These are phyloP conservation scores for Coniochaeta hoffmannii DNA, from an alignment of 2,329 filamentous ascomycete genomes.

Conservation along the genomic window DNA sequence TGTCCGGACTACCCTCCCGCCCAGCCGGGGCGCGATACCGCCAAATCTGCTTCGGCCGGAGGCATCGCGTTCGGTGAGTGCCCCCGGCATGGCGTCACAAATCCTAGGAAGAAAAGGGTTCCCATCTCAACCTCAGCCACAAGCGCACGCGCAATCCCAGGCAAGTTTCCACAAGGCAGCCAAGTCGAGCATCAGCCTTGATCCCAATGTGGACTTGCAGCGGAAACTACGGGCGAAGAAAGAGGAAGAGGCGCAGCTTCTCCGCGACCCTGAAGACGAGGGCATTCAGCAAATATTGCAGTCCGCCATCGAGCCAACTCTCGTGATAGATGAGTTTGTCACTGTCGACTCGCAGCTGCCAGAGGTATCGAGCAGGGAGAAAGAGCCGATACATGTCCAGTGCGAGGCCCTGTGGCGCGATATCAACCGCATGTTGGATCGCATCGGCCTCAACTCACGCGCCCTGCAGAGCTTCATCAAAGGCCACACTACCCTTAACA, in stretches of 20 bases:
- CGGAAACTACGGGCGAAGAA: constrained; percentile 45
- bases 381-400: constrained; percentile 42
- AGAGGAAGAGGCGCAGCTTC: constrained; percentile 46
- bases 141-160: background rate
- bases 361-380: constrained; percentile 4
- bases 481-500: constrained; percentile 53
- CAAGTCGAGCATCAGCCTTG: constrained; percentile 31
- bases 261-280: constrained; percentile 64
- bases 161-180: constrained; percentile 25
- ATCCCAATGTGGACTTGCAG: constrained; percentile 42
- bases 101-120: constrained; percentile 35
- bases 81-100: constrained; percentile 51
- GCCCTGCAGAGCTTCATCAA: constrained; percentile 60
- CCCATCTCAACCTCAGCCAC: background rate
- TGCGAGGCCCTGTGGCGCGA: constrained; percentile 67
- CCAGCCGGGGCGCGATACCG: constrained; percentile 41
- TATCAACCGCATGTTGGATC: constrained; percentile 92
- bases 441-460: constrained; percentile 72
- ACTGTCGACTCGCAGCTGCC: constrained; percentile 36
- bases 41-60: constrained; percentile 41
- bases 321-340: constrained; percentile 60
- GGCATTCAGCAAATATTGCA: constrained; percentile 56
- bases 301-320: constrained; percentile 53
- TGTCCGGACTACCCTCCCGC: constrained; percentile 50
- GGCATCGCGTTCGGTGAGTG: constrained; percentile 49